Conservation (phyloP, 768 basidiomycete genomes). For the Chalciporus chontae region DNA sequence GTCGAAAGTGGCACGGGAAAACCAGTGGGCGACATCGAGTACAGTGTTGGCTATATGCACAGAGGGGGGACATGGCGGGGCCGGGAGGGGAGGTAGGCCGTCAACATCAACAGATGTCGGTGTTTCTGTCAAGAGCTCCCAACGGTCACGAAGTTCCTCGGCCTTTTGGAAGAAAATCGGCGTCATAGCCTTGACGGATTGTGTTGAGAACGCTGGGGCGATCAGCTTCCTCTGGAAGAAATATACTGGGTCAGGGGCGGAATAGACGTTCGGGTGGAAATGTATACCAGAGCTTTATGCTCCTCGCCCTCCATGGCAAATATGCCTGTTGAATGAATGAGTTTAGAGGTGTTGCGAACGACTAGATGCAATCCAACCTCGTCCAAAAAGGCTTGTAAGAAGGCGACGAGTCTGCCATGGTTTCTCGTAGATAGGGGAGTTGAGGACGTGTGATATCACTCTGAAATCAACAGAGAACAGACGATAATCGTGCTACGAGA, state of each 20-base stretch:
- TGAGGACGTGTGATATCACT: constrained; percentile 46
- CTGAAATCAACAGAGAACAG: constrained; percentile 51
- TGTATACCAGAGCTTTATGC: constrained; percentile 40
- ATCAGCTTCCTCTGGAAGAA: constrained; percentile 41
- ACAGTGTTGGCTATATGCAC: constrained; percentile 11
- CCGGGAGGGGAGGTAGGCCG: constrained; percentile 5
- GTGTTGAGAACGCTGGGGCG: constrained; percentile 47
- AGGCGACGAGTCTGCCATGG: constrained; percentile 54
- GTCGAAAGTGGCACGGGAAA: constrained; percentile 62
- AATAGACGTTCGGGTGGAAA: neutral
- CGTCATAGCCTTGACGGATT: constrained; percentile 41
- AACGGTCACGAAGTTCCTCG: constrained; percentile 44
- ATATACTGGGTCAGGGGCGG: neutral
- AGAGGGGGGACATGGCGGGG: constrained; percentile 2
- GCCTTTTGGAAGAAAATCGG: constrained; percentile 52
- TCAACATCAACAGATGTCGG: neutral
- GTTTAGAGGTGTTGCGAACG: neutral
- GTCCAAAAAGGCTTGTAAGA: constrained; percentile 46
- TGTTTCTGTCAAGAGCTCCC: constrained; percentile 33
- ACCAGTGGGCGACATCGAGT: constrained; percentile 54
- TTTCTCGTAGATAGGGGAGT: constrained; percentile 47
- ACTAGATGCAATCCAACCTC: constrained; percentile 32
- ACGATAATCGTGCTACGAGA: constrained; percentile 48
- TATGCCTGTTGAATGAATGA: constrained; percentile 33
- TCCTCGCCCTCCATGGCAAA: constrained; percentile 51